Evolutionary conservation across 257 asterid species (phyloP).

Genomic region (Nicotiana knightiana): DNA sequence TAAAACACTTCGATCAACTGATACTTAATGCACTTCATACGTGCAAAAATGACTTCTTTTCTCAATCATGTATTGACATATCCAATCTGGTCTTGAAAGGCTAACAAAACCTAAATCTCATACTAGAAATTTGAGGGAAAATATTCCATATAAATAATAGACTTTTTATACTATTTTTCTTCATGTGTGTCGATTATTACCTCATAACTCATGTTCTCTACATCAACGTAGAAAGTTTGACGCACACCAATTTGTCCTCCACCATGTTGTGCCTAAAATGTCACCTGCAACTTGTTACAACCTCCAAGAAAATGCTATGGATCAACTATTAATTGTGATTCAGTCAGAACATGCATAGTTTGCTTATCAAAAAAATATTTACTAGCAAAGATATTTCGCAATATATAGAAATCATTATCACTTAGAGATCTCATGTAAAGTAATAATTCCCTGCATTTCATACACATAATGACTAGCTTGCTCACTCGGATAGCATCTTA

Average conservation of each 20-base stretch:
- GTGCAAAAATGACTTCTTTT: background rate
- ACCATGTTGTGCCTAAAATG: background rate
- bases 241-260: too few relatives aligned
- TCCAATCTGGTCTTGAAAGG: background rate
- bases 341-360: background rate
- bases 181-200: background rate
- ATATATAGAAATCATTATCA: background rate
- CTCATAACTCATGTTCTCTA: background rate
- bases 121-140: background rate
- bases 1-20: background rate
- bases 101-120: background rate
- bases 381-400: background rate
- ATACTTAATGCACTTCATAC: background rate
- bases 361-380: background rate
- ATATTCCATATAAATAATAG: background rate
- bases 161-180: background rate
- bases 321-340: background rate
- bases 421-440: background rate
- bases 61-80: background rate
- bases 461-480: background rate
- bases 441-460: background rate
- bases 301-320: background rate
- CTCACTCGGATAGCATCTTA: background rate
- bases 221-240: background rate
- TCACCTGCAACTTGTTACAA: background rate